Base-by-base conservation (phyloP, 164 flowering plant species). In the Macadamia tetraphylla region DNA sequence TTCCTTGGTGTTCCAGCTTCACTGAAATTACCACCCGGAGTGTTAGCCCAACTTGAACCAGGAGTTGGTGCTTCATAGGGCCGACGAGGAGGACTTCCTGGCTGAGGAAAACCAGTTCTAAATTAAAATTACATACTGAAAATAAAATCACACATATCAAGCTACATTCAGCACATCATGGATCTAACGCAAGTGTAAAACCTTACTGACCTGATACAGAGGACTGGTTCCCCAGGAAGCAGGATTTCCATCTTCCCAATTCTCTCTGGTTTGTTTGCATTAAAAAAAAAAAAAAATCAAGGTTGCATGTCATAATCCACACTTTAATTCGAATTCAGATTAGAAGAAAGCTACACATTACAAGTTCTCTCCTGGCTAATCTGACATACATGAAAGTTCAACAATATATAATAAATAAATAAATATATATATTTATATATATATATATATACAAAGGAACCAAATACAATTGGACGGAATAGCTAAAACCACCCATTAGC, bases 1-100 rank as follows among this genome's bases (percentile, higher is more conserved):
- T 60, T 95, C 98, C 93, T 84, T 59, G 98, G 99, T 2, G 99
- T 95, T 71, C 94, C 96, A 70, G 95, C 98, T 44, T 95, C 99
- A 77, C 85, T 84, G 61, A 85, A 95, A 78, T 76, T 88, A 63
- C 90, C 91, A 63, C 90, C 82, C 52, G 97, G 96, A 74, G 97
- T 89, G 64, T 67, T 83, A 9, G 97, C 83, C 98, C 98, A 94
- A 59, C 98, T 96, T 64, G 99, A 84, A 69, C 99, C 97, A 74
- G 99, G 99, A 62, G 99, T 92, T 7, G 99, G 98, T 30, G 97
- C 99, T 80, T 95, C 98, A 77, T 88, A 92, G 48, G 92, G 70
- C 64, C 94, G 82, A 58, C 92, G 84, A 67, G 87, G 91, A 71
- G 99, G 96, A 77, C 97, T 95, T 77, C 91, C 93, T 9, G 97